These are phyloP conservation scores for Kazachstania taianensis DNA, from an alignment of 805 yeast species.

Conservation along the genomic window DNA sequence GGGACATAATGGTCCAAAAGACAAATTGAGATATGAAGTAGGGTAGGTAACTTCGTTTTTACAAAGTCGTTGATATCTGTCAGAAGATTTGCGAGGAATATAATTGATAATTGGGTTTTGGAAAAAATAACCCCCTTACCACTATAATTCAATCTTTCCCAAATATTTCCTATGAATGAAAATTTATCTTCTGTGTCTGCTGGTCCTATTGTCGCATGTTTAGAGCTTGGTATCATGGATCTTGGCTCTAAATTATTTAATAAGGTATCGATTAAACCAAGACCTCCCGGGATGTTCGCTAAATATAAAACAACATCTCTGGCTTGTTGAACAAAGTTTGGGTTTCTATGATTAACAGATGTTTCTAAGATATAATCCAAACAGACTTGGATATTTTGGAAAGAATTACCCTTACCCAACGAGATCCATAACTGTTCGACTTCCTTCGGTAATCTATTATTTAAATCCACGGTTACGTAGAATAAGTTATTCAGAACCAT, in stretches of 20 bases:
- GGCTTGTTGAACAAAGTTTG: slow-evolving; percentile 65
- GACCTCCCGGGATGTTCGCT: slow-evolving; percentile 42
- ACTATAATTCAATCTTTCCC: slow-evolving; percentile 42
- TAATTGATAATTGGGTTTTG: slow-evolving; percentile 74
- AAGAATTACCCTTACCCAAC: slow-evolving; percentile 63
- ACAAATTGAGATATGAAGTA: slow-evolving; percentile 71
- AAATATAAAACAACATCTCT: slow-evolving; percentile 75
- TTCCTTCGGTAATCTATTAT: slow-evolving; percentile 68
- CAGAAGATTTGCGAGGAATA: slow-evolving; percentile 74
- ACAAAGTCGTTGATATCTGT: slow-evolving; percentile 56
- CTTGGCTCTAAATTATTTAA: slow-evolving; percentile 69
- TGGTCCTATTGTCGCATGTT: slow-evolving; percentile 27
- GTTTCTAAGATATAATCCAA: slow-evolving; percentile 59
- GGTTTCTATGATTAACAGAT: slow-evolving; percentile 59
- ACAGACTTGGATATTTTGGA: slow-evolving; percentile 60
- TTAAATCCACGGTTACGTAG: slow-evolving; percentile 73
- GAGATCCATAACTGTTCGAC: slow-evolving; percentile 95
- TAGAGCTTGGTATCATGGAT: slow-evolving; percentile 74
- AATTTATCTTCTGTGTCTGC: slow-evolving; percentile 33
- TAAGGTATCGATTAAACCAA: slow-evolving; percentile 49
- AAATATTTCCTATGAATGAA: slow-evolving; percentile 71
- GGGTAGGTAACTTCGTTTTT: slow-evolving; percentile 50
- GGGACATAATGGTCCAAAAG: slow-evolving; percentile 80
- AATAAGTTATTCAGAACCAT: slow-evolving; percentile 76
- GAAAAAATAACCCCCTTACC: slow-evolving; percentile 73